Conservation (phyloP, 2,329 filamentous ascomycete genomes). For the Botryotinia narcissicola region DNA sequence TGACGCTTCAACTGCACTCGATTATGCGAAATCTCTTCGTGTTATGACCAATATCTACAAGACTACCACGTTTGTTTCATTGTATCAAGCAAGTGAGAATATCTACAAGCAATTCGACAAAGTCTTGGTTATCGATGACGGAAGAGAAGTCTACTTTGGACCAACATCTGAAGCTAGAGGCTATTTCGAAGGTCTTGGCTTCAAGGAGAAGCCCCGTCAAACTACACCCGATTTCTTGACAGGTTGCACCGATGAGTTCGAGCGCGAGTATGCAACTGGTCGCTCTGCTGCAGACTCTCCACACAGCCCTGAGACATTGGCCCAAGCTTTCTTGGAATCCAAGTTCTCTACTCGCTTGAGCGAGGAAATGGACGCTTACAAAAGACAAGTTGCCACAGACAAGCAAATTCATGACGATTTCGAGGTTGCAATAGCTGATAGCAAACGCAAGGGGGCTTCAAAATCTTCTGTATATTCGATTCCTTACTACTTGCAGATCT, state of each 20-base stretch:
- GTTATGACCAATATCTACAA: constrained; percentile 76
- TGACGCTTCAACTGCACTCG: constrained; percentile 74
- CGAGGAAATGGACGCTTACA: constrained; percentile 68
- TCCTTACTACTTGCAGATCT: constrained; percentile 79
- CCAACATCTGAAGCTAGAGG: constrained; percentile 58
- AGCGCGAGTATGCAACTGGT: constrained; percentile 68
- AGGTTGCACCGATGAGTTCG: constrained; percentile 68
- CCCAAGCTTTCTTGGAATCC: constrained; percentile 68
- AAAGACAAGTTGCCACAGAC: constrained; percentile 60
- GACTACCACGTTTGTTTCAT: constrained; percentile 64
- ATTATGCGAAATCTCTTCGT: constrained; percentile 68
- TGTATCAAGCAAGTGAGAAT: constrained; percentile 68
- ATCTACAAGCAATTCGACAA: constrained; percentile 77
- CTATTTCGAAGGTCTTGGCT: constrained; percentile 66
- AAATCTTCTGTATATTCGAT: constrained; percentile 78
- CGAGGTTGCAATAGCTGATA: constrained; percentile 69
- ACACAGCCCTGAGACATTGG: constrained; percentile 63
- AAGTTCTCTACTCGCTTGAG: constrained; percentile 54
- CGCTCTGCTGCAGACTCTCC: constrained; percentile 65
- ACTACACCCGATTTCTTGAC: constrained; percentile 80
- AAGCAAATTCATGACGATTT: constrained; percentile 73
- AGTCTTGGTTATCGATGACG: constrained; percentile 72
- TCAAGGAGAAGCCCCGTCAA: constrained; percentile 52
- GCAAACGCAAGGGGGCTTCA: constrained; percentile 70
- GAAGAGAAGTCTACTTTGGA: constrained; percentile 65